Evolutionary conservation across 2,329 filamentous ascomycete species (phyloP).

Genomic region (Aspergillus versicolor): DNA sequence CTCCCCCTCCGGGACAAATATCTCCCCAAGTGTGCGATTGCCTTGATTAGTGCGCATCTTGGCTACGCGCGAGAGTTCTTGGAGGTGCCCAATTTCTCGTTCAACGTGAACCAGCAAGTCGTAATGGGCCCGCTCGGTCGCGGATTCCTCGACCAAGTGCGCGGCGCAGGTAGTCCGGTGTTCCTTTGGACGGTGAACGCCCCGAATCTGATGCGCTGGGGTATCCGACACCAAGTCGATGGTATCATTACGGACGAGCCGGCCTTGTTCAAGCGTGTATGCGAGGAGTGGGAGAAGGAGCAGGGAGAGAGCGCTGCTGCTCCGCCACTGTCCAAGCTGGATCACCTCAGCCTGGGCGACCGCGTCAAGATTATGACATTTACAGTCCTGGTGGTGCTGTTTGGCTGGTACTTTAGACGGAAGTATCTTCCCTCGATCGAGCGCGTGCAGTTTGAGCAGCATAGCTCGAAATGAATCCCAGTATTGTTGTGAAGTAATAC

Average conservation of each 20-base stretch:
- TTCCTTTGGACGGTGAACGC: conserved; percentile 88
- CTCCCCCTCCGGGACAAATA: background rate
- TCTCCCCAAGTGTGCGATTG: background rate
- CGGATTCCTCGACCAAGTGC: background rate
- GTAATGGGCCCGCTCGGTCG: background rate
- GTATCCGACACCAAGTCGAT: conserved; percentile 65
- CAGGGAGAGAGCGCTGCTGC: background rate
- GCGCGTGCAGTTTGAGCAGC: background rate
- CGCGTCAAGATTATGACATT: background rate
- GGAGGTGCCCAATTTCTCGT: background rate
- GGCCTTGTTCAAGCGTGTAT: background rate
- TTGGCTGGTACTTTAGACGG: background rate
- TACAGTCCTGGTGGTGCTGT: background rate
- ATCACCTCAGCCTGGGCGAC: background rate
- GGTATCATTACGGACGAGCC: conserved; percentile 87
- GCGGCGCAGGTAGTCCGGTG: conserved; percentile 52
- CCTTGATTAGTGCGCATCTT: background rate
- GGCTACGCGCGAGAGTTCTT: background rate
- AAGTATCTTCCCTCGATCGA: background rate
- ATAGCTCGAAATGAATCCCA: background rate
- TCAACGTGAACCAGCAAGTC: background rate
- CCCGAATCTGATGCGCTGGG: conserved; percentile 75
- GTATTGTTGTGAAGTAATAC: too few species aligned
- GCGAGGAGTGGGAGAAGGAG: background rate
- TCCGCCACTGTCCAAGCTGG: background rate